Evolutionary conservation across 2,329 filamentous ascomycete species (phyloP).

Genomic region (Cryphonectria nitschkei): DNA sequence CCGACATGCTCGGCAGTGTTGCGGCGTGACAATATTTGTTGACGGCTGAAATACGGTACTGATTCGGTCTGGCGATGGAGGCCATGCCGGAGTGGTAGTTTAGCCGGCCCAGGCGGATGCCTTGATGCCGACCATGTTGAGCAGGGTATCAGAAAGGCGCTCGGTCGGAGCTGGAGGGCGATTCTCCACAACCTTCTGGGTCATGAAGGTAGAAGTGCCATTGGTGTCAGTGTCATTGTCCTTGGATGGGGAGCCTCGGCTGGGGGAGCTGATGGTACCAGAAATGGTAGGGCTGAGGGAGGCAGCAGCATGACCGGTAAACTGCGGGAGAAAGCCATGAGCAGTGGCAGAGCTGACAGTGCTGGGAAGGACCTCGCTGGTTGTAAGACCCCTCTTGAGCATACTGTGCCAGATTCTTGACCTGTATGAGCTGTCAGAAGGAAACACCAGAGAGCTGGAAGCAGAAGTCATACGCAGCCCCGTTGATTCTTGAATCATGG

Average conservation of each 20-base stretch:
- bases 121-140: constrained; percentile 30
- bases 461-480: constrained; percentile 20
- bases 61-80: not conserved
- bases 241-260: constrained; percentile 32
- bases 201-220: constrained; percentile 39
- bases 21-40: constrained; percentile 6
- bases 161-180: constrained; percentile 35
- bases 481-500: constrained; percentile 27
- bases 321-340: constrained; percentile 58
- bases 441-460: not conserved
- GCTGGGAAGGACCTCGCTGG: constrained; percentile 41
- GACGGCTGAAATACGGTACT: constrained; percentile 14
- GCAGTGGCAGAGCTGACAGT: constrained; percentile 58
- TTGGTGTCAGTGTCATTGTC: constrained; percentile 24
- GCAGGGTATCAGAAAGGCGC: constrained; percentile 33
- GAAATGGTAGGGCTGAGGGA: constrained; percentile 36
- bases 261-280: constrained; percentile 31
- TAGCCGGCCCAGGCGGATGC: constrained; percentile 27
- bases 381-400: constrained; percentile 56
- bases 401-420: constrained; percentile 54
- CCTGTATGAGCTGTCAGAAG: constrained; percentile 34
- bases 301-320: constrained; percentile 55
- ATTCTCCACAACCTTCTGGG: constrained; percentile 32
- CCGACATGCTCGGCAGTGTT: constrained; percentile 10
- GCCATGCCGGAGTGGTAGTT: not conserved